Evolutionary conservation across 78 protist genomes (phyloP).

Genomic region (Isochrysis galbana): DNA sequence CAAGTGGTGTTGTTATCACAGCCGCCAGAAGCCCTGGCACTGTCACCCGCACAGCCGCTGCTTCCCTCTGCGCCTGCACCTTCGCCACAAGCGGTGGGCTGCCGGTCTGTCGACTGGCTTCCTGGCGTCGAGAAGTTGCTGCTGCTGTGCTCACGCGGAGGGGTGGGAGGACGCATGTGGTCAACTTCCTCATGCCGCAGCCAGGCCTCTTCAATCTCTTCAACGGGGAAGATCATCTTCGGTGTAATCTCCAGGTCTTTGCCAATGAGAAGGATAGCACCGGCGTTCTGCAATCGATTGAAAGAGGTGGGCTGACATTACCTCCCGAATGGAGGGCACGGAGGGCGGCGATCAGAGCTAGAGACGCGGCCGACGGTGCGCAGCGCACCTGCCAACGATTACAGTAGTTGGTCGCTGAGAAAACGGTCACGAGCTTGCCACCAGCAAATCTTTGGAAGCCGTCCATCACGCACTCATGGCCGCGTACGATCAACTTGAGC

Average conservation of each 20-base stretch:
- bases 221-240: neutral
- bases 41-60: neutral
- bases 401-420: slow-evolving; percentile 55
- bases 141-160: slow-evolving; percentile 14
- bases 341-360: too few species aligned
- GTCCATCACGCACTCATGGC: slow-evolving; percentile 39
- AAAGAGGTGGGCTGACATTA: too few species aligned
- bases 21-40: neutral
- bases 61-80: neutral
- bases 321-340: too few species aligned
- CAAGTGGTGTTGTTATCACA: too few species aligned
- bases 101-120: too few species aligned
- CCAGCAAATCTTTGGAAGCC: slow-evolving; percentile 29
- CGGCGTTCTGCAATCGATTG: slow-evolving; percentile 46
- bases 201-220: neutral
- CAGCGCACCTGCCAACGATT: too few species aligned
- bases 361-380: too few species aligned
- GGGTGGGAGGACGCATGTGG: slow-evolving; percentile 16
- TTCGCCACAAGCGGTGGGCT: too few species aligned
- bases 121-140: too few species aligned
- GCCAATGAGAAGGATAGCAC: slow-evolving; percentile 36
- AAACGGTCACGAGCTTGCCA: slow-evolving; percentile 38
- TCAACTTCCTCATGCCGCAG: neutral
- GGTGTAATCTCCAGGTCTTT: slow-evolving; percentile 10
- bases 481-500: slow-evolving; percentile 25